A percentile compares a stretch with the other conserved stretches of the same genome.
Conservation (phyloP, 1,284 basidiomycete species). For the Hymenochaete sp. region DNA sequence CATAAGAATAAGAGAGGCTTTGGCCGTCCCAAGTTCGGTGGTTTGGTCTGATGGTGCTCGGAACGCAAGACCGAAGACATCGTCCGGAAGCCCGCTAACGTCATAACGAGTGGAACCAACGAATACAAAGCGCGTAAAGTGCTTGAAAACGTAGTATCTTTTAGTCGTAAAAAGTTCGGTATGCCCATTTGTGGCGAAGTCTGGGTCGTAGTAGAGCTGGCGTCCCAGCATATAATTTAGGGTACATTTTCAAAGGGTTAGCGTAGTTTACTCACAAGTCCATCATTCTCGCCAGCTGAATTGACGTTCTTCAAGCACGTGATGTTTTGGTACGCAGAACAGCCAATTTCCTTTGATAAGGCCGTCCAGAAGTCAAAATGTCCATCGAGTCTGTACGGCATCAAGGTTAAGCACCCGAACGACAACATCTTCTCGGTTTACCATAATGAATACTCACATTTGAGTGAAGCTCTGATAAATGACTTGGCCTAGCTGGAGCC, state of each 20-base stretch:
- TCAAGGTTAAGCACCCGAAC: background rate
- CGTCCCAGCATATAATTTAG: background rate
- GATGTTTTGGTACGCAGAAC: conserved; percentile 19
- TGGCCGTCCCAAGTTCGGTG: conserved; percentile 7
- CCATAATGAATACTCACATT: conserved; percentile 17
- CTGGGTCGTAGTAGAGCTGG: conserved; percentile 22
- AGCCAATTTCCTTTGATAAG: conserved; percentile 23
- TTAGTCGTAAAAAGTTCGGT: conserved; percentile 20
- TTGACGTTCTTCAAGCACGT: conserved; percentile 18
- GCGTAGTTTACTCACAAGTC: conserved; percentile 12
- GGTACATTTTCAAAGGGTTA: too few species aligned
- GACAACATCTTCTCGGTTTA: background rate
- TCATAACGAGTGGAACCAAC: conserved; percentile 17
- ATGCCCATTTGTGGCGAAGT: conserved; percentile 19
- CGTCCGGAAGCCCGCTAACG: conserved; percentile 15
- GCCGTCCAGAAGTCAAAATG: conserved; percentile 27
- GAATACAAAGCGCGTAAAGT: conserved; percentile 20
- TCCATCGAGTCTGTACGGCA: conserved; percentile 18
- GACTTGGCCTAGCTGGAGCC: conserved; percentile 23
- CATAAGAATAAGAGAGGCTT: conserved; percentile 14
- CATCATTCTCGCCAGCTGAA: conserved; percentile 21
- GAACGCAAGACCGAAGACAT: conserved; percentile 19
- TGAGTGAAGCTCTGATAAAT: conserved; percentile 23
- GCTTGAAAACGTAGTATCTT: conserved; percentile 21
- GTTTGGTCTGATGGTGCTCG: conserved; percentile 1